Conservation (phyloP, 2,329 filamentous ascomycete genomes). For the Ophiostoma sp. region DNA sequence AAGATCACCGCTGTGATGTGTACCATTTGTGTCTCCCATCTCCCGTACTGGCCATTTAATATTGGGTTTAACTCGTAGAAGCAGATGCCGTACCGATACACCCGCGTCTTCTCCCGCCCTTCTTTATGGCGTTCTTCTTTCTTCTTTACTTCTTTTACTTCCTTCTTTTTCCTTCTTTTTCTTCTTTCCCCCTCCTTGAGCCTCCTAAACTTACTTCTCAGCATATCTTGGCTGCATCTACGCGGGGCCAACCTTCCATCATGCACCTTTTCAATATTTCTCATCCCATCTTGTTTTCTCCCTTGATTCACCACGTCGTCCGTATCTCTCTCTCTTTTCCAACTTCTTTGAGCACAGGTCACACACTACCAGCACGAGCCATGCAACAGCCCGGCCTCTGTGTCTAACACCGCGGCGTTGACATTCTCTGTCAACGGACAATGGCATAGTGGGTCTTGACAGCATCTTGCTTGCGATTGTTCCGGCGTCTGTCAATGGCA, state of each 20-base stretch:
- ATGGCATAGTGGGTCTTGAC: neutral
- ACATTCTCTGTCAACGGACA: neutral
- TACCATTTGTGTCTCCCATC: too few species aligned
- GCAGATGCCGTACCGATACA: neutral
- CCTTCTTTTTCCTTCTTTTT: neutral
- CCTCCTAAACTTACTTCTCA: neutral
- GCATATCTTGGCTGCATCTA: neutral
- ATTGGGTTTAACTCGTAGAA: neutral
- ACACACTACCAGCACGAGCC: neutral
- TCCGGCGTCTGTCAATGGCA: constrained; percentile 5
- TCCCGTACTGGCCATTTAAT: neutral
- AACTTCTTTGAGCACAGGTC: neutral
- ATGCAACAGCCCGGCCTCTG: too few species aligned
- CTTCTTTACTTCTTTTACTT: constrained; percentile 3
- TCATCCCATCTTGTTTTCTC: neutral
- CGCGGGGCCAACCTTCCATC: neutral
- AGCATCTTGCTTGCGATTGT: neutral
- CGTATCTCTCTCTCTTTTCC: neutral
- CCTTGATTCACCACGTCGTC: neutral
- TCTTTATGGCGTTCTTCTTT: neutral
- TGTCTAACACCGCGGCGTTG: too few species aligned
- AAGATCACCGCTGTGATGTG: too few species aligned
- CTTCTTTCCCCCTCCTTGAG: neutral
- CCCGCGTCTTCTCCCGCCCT: neutral
- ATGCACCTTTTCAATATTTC: neutral